Conservation (phyloP, 2,329 filamentous ascomycete genomes). For the Colletotrichum kahawae region DNA sequence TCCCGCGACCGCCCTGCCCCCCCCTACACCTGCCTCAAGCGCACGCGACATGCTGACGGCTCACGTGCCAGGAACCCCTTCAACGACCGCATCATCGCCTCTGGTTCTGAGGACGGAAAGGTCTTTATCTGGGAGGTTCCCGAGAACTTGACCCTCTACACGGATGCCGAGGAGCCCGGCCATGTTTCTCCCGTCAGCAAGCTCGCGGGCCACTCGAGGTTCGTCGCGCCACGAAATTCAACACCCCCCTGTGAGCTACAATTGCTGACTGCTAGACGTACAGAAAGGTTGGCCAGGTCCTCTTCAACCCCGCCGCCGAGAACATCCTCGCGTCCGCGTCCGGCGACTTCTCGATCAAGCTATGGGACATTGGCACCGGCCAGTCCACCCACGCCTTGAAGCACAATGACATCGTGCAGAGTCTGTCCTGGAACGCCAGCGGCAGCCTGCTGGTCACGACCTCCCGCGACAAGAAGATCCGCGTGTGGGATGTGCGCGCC, state of each 20-base stretch:
- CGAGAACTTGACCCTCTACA: slow-evolving; percentile 81
- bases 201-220: slow-evolving; percentile 87
- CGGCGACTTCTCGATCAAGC: slow-evolving; percentile 91
- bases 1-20: slow-evolving; percentile 24
- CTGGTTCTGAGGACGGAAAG: slow-evolving; percentile 95
- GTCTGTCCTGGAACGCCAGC: slow-evolving; percentile 92
- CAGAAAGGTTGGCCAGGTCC: slow-evolving; percentile 96
- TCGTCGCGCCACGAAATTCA: slow-evolving; percentile 30
- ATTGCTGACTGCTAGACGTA: neutral
- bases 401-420: slow-evolving; percentile 92
- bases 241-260: neutral
- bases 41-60: slow-evolving; percentile 30
- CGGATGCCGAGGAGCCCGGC: slow-evolving; percentile 81
- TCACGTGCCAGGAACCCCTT: slow-evolving; percentile 78
- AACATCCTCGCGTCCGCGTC: slow-evolving; percentile 90
- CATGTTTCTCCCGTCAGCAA: slow-evolving; percentile 83
- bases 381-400: slow-evolving; percentile 77
- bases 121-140: slow-evolving; percentile 97
- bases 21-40: neutral
- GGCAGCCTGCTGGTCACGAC: slow-evolving; percentile 89
- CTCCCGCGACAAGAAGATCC: slow-evolving; percentile 96
- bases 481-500: slow-evolving; percentile 96
- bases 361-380: slow-evolving; percentile 91
- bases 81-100: slow-evolving; percentile 91
- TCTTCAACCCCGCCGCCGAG: slow-evolving; percentile 96